These are phyloP conservation scores for Dothistroma pini DNA, from an alignment of 2,329 filamentous ascomycete genomes.

Conservation along the genomic window DNA sequence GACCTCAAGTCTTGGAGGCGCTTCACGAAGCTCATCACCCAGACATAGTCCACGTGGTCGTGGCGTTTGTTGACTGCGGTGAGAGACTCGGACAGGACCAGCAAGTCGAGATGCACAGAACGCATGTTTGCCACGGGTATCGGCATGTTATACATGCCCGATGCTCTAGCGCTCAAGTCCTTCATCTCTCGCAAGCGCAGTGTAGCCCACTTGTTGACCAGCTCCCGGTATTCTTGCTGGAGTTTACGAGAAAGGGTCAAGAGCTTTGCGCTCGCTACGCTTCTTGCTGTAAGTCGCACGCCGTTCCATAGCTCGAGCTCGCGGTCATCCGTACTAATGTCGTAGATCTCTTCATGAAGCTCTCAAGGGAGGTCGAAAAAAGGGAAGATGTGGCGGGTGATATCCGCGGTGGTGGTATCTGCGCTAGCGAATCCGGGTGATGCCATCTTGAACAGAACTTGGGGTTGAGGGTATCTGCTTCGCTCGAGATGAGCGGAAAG, in stretches of 20 bases:
- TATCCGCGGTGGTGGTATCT: not conserved
- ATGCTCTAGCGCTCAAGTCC: not conserved
- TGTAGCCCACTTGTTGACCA: not conserved
- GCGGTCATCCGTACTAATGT: not conserved
- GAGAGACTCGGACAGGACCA: too few species aligned
- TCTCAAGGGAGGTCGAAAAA: conserved; percentile 13
- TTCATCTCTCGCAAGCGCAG: not conserved
- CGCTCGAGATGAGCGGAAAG: not conserved
- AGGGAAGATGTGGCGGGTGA: conserved; percentile 20
- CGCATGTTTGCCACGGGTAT: not conserved
- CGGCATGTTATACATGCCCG: not conserved
- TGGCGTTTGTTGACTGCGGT: too few species aligned
- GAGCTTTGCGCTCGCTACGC: not conserved
- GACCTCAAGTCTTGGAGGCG: too few species aligned
- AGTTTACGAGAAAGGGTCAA: not conserved
- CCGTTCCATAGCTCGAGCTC: not conserved
- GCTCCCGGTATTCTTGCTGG: not conserved
- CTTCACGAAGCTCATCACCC: too few species aligned
- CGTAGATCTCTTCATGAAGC: conserved; percentile 10
- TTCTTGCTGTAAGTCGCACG: not conserved
- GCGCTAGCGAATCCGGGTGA: not conserved
- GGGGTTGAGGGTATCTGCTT: not conserved
- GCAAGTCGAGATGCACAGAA: not conserved
- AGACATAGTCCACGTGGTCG: too few species aligned
- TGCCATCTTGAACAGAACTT: not conserved